Evolutionary conservation across 805 yeast species (phyloP).

Genomic region (Isabelozyma gotoi): DNA sequence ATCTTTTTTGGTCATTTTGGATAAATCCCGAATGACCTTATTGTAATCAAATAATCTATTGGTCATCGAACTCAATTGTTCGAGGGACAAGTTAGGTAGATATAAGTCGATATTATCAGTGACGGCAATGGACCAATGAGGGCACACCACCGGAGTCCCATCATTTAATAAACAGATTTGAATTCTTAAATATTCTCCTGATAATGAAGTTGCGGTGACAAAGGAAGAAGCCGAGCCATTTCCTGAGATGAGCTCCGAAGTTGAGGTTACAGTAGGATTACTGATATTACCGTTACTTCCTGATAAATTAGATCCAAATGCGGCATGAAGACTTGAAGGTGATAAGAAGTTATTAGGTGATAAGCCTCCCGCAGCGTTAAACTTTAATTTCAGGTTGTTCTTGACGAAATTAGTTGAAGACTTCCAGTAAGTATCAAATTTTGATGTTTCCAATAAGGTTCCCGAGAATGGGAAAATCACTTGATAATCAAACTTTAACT

Average conservation of each 20-base stretch:
- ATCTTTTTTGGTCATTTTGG: slow-evolving; percentile 36
- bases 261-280: slow-evolving; percentile 10
- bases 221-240: slow-evolving; percentile 49
- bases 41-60: slow-evolving; percentile 39
- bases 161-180: slow-evolving; percentile 74
- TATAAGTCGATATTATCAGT: slow-evolving; percentile 55
- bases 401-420: slow-evolving; percentile 62
- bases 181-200: slow-evolving; percentile 74
- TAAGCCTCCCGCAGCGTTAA: slow-evolving; percentile 38
- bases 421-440: slow-evolving; percentile 97
- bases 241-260: slow-evolving; percentile 17
- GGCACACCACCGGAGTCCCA: slow-evolving; percentile 83
- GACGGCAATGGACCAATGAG: slow-evolving; percentile 56
- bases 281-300: neutral
- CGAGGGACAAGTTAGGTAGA: slow-evolving; percentile 56
- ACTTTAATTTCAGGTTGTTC: slow-evolving; percentile 23
- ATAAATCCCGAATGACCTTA: slow-evolving; percentile 37
- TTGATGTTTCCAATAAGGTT: slow-evolving; percentile 77
- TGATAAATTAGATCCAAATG: slow-evolving; percentile 2
- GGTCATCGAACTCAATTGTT: slow-evolving; percentile 42
- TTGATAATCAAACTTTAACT: slow-evolving; percentile 71
- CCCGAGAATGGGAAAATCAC: slow-evolving; percentile 90
- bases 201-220: slow-evolving; percentile 87
- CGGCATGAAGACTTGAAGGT: slow-evolving; percentile 25
- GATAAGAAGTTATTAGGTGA: slow-evolving; percentile 43